These are phyloP conservation scores for Lecanicillium sp. DNA, from an alignment of 2,329 filamentous ascomycete species.

Conservation along the genomic window DNA sequence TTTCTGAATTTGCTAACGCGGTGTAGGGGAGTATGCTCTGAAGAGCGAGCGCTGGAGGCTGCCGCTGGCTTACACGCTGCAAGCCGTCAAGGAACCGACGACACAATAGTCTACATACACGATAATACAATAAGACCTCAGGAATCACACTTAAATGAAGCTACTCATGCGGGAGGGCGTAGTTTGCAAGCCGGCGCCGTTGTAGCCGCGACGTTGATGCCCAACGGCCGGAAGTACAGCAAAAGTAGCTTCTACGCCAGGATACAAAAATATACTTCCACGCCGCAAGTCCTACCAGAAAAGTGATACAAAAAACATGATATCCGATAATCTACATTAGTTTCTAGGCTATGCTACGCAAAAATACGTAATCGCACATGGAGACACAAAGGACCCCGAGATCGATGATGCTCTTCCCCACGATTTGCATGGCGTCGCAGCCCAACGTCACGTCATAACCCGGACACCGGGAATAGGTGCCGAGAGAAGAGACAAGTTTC, in stretches of 20 bases:
- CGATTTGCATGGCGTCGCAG: not conserved
- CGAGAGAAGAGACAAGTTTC: too few relatives aligned
- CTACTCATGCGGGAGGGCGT: too few relatives aligned
- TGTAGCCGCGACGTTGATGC: not conserved
- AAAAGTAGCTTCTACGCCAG: too few relatives aligned
- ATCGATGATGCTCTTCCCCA: conserved; percentile 1
- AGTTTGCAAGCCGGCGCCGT: too few relatives aligned
- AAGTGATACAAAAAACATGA: too few relatives aligned
- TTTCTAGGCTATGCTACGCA: too few relatives aligned
- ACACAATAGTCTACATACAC: too few relatives aligned
- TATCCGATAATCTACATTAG: too few relatives aligned
- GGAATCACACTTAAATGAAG: too few relatives aligned
- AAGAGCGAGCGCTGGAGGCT: conserved; percentile 14
- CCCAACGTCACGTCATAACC: conserved; percentile 4
- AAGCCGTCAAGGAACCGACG: conserved; percentile 15
- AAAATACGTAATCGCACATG: too few relatives aligned
- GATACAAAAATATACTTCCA: conserved; percentile 8
- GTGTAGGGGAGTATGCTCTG: conserved; percentile 13
- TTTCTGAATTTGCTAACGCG: not conserved
- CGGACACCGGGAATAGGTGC: not conserved
- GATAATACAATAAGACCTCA: not conserved
- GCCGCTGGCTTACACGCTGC: conserved; percentile 15
- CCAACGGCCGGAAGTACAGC: not conserved
- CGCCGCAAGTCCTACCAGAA: not conserved
- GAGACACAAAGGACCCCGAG: not conserved